Evolutionary conservation across 345 rosid species (phyloP).

Genomic region (Eucalyptus lansdowneana): DNA sequence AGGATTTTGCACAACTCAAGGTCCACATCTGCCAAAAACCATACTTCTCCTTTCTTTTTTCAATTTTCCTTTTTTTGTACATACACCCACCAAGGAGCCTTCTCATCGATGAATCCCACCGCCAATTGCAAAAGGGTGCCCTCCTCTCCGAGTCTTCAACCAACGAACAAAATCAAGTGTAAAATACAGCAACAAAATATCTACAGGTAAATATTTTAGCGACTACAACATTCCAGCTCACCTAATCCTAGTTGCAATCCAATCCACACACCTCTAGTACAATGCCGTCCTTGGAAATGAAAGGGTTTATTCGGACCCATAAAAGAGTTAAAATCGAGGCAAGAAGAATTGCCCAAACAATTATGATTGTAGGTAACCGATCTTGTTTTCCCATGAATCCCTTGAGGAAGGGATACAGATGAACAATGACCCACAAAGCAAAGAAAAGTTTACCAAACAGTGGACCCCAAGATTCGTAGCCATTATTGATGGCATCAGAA

Average conservation of each 20-base stretch:
- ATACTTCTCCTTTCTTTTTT: background rate
- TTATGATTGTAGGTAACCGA: constrained; percentile 42
- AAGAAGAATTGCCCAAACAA: constrained; percentile 57
- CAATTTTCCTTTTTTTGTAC: background rate
- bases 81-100: background rate
- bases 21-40: background rate
- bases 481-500: constrained; percentile 51
- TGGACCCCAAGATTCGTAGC: constrained; percentile 64
- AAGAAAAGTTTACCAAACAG: constrained; percentile 49
- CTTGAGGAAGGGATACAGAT: constrained; percentile 59
- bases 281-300: constrained; percentile 21
- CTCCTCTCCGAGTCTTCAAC: background rate
- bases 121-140: background rate
- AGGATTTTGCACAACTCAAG: background rate
- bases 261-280: constrained; percentile 44
- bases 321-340: constrained; percentile 43
- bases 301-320: constrained; percentile 57
- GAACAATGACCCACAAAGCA: constrained; percentile 53
- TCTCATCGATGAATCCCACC: background rate
- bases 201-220: background rate
- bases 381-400: constrained; percentile 49
- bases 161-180: background rate
- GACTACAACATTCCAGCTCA: background rate
- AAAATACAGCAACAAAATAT: background rate
- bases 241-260: constrained; percentile 20